phyloP scores from a whole-genome alignment of 352 stramenopile species.

The Phytophthora europaea region DNA sequence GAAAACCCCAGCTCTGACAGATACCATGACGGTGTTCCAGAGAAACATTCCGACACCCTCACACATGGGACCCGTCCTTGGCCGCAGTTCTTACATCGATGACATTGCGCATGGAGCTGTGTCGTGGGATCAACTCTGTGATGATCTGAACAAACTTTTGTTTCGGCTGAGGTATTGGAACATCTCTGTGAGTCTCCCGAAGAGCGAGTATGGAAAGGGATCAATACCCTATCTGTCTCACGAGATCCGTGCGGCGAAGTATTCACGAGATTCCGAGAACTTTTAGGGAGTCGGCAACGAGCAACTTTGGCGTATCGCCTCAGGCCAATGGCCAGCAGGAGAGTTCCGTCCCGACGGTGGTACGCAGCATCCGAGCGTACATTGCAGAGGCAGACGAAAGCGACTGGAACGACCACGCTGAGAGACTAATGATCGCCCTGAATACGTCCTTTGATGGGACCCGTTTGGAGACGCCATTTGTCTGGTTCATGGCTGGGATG shows the following conservation, averaged over 20 bases:
- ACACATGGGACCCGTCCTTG: slow-evolving; percentile 3
- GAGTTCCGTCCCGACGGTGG: no score
- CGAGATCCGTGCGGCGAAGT: neutral
- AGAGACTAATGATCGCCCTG: no score
- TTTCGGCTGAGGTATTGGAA: neutral
- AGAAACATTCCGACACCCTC: neutral
- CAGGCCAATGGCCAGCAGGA: no score
- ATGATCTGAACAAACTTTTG: neutral
- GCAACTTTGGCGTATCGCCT: no score
- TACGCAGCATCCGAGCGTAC: no score
- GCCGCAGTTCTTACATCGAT: slow-evolving; percentile 15
- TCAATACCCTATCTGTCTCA: neutral
- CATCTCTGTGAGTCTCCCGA: slow-evolving; percentile 12
- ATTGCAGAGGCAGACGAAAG: no score
- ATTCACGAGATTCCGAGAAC: no score
- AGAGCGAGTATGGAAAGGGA: neutral
- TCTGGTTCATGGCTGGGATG: no score
- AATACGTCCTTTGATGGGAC: no score
- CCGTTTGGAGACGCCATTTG: no score
- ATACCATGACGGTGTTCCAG: slow-evolving; percentile 3
- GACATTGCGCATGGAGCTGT: neutral
- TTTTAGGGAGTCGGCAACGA: no score
- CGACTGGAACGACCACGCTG: no score
- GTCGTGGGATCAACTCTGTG: slow-evolving; percentile 2
- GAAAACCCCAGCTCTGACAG: neutral